Evolutionary conservation across 495 filamentous ascomycete genomes (phyloP).

Genomic region (Daldinia concentrica): DNA sequence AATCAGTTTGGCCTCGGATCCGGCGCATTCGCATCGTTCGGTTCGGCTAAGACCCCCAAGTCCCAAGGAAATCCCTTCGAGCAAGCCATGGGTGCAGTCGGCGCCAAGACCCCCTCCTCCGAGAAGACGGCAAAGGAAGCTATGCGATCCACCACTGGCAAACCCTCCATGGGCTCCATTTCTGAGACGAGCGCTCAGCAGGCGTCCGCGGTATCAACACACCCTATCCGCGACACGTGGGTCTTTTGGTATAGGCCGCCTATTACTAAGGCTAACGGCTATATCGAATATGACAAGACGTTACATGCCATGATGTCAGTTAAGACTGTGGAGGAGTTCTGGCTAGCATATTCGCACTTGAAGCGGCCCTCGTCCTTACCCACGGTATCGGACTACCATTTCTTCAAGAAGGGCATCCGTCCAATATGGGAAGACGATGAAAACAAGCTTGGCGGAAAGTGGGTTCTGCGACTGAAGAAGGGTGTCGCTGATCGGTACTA

Average conservation of each 20-base stretch:
- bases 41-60: conserved; percentile 87
- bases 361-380: conserved; percentile 89
- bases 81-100: conserved; percentile 68
- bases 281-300: conserved; percentile 98
- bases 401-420: conserved; percentile 96
- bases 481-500: conserved; percentile 96
- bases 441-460: conserved; percentile 96
- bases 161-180: conserved; percentile 55
- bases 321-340: conserved; percentile 88
- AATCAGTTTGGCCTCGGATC: conserved; percentile 93
- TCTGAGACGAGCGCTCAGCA: conserved; percentile 50
- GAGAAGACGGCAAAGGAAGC: conserved; percentile 65
- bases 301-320: conserved; percentile 85
- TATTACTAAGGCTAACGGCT: conserved; percentile 84
- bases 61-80: conserved; percentile 84
- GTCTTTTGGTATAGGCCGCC: conserved; percentile 97
- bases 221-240: conserved; percentile 86
- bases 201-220: conserved; percentile 45
- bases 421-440: conserved; percentile 99
- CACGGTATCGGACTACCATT: conserved; percentile 95
- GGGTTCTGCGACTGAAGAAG: conserved; percentile 95
- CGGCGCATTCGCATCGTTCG: conserved; percentile 96
- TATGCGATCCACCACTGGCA: conserved; percentile 56
- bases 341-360: conserved; percentile 88
- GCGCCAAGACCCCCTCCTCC: conserved; percentile 69